Percentiles rank a stretch among this genome's conserved stretches.
These are phyloP conservation scores for Capillidium rhysosporum DNA, from an alignment of 371 early-diverging fungal species.

Conservation along the genomic window DNA sequence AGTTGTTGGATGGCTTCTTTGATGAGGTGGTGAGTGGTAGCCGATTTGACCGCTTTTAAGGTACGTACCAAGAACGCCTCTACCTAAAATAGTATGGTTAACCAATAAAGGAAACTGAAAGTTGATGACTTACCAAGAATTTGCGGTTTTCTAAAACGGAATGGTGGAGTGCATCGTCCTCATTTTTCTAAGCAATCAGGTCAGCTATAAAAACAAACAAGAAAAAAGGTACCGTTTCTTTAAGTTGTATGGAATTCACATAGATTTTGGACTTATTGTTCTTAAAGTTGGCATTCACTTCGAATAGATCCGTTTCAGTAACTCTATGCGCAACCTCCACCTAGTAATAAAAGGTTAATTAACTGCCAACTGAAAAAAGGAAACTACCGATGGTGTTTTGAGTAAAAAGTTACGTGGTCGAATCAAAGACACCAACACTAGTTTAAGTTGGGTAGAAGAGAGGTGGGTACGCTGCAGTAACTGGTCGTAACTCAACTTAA, in stretches of 20 bases:
- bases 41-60: conserved; percentile 66
- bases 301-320: conserved; percentile 35
- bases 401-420: conserved; percentile 16
- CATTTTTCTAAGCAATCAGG: conserved; percentile 18
- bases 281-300: conserved; percentile 42
- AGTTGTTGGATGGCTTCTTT: conserved; percentile 48
- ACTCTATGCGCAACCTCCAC: conserved; percentile 19
- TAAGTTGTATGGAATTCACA: conserved; percentile 55
- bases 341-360: no score
- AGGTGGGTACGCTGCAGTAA: no score
- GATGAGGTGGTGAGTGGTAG: conserved; percentile 43
- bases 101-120: not conserved
- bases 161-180: conserved; percentile 42
- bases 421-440: conserved; percentile 20
- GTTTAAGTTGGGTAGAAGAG: no score
- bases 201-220: conserved; percentile 10
- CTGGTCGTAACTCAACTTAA: not conserved
- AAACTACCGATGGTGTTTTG: no score
- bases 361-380: no score
- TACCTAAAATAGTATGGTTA: conserved; percentile 11
- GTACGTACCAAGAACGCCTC: conserved; percentile 92
- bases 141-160: conserved; percentile 61
- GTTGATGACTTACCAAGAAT: conserved; percentile 23
- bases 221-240: conserved; percentile 27
- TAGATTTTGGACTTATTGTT: conserved; percentile 38